Conservation (phyloP, 164 flowering plant genomes). For the Pachysandra terminalis region DNA sequence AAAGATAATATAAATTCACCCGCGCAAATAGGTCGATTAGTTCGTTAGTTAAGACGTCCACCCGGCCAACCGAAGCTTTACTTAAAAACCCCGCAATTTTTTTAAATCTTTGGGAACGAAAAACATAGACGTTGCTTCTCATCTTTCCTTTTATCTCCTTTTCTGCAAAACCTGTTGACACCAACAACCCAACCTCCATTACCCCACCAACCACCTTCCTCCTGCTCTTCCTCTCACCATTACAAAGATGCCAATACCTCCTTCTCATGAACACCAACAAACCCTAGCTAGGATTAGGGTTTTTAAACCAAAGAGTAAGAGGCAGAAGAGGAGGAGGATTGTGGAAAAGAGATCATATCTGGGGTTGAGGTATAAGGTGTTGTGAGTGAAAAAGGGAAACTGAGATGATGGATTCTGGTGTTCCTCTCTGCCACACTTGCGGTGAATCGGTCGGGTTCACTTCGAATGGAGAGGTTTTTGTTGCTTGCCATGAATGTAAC, state of each 20-base stretch:
- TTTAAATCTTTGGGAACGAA: conserved; percentile 28
- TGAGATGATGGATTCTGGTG: conserved; percentile 74
- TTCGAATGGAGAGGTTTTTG: conserved; percentile 64
- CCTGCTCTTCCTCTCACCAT: conserved; percentile 19
- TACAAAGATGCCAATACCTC: conserved; percentile 25
- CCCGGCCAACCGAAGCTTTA: conserved; percentile 47
- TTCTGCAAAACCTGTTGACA: conserved; percentile 29
- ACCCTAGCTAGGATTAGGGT: conserved; percentile 16
- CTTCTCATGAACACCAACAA: conserved; percentile 7
- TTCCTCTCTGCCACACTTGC: conserved; percentile 69
- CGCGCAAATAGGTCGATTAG: background rate
- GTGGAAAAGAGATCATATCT: background rate
- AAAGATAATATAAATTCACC: too few species aligned
- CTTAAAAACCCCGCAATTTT: conserved; percentile 55
- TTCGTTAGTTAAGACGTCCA: conserved; percentile 41
- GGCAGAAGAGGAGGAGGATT: background rate
- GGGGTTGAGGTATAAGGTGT: background rate
- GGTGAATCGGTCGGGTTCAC: conserved; percentile 62
- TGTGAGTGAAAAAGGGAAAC: too few species aligned
- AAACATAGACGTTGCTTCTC: conserved; percentile 47
- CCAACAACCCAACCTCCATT: conserved; percentile 55
- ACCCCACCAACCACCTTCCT: conserved; percentile 31
- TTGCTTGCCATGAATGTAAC: conserved; percentile 84
- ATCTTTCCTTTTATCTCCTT: conserved; percentile 28
- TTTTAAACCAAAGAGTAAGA: conserved; percentile 2